A percentile compares a stretch with the other conserved stretches of the same genome.
These are phyloP conservation scores for Thraustochytrium striatum DNA, from an alignment of 352 stramenopile species.

Conservation along the genomic window DNA sequence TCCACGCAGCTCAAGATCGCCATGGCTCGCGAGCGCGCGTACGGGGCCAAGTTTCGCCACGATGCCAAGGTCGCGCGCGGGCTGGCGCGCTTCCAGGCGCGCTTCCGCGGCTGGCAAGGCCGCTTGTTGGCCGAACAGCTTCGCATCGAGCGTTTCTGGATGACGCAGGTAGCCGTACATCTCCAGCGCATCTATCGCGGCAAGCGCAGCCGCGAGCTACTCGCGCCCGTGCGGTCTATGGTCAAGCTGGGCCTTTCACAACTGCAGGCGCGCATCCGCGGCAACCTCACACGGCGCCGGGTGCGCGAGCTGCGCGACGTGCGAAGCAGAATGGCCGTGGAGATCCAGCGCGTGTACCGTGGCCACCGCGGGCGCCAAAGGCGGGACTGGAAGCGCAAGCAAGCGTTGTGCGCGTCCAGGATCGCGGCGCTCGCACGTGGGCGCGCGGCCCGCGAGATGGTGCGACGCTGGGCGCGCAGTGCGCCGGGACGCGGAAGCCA, in stretches of 20 bases:
- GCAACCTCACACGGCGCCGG: not conserved
- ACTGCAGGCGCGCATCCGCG: conserved; percentile 26
- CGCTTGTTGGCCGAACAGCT: not conserved
- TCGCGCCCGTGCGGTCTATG: not conserved
- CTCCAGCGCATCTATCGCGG: conserved; percentile 31
- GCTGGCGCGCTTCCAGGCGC: conserved; percentile 6
- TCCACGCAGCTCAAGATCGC: conserved; percentile 33
- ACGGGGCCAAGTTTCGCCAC: not conserved
- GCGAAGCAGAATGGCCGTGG: not conserved
- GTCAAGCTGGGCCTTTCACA: not conserved
- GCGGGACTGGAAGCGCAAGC: not conserved
- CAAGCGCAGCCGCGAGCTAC: not conserved
- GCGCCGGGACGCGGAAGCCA: not conserved
- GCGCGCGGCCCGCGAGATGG: not conserved
- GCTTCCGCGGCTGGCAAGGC: not conserved
- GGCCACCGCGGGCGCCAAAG: not conserved
- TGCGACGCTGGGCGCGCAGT: not conserved
- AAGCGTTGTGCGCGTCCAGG: not conserved
- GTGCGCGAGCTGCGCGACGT: not conserved
- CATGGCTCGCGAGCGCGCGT: not conserved
- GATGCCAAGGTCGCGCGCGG: not conserved
- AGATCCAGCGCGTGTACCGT: conserved; percentile 29
- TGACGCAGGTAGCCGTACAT: not conserved
- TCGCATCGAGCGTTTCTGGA: not conserved
- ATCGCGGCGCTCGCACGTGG: conserved; percentile 6